phyloP scores from a whole-genome alignment of 768 basidiomycete species.

The Leccinum broughii region DNA sequence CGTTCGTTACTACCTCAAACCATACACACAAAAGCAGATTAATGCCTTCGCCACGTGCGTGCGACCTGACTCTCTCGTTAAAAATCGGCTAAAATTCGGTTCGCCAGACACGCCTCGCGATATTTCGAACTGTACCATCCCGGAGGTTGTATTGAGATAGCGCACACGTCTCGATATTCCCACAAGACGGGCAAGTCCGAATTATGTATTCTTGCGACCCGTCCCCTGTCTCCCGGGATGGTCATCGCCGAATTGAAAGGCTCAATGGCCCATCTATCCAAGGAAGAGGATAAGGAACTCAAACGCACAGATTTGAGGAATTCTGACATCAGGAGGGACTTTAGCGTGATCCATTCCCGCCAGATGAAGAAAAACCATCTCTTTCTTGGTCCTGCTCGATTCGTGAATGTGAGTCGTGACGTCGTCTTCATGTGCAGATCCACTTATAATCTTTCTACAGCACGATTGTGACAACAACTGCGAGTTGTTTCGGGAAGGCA shows the following conservation, averaged over 20 bases:
- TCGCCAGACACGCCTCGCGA: slow-evolving; percentile 76
- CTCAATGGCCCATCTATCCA: slow-evolving; percentile 85
- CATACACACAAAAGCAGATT: slow-evolving; percentile 79
- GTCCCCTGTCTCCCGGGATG: slow-evolving; percentile 60
- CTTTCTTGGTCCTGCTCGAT: slow-evolving; percentile 88
- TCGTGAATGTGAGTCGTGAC: slow-evolving; percentile 74
- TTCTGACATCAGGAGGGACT: slow-evolving; percentile 78
- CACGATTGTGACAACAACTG: slow-evolving; percentile 91
- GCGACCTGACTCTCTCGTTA: slow-evolving; percentile 26
- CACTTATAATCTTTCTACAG: slow-evolving; percentile 38
- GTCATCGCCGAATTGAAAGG: slow-evolving; percentile 88
- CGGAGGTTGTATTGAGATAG: slow-evolving; percentile 81
- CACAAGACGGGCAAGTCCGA: slow-evolving; percentile 88
- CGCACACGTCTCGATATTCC: slow-evolving; percentile 85
- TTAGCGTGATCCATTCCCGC: slow-evolving; percentile 89
- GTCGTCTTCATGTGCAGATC: not conserved
- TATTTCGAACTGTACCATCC: slow-evolving; percentile 89
- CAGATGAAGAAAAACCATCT: slow-evolving; percentile 92
- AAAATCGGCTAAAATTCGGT: slow-evolving; percentile 28
- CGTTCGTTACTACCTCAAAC: slow-evolving; percentile 75
- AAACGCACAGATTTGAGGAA: slow-evolving; percentile 75
- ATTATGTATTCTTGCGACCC: slow-evolving; percentile 83
- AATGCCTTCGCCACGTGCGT: slow-evolving; percentile 93
- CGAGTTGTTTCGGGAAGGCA: slow-evolving; percentile 84
- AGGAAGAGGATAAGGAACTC: slow-evolving; percentile 83